Evolutionary conservation across 73 alveolate species (phyloP).

Genomic region (Paramecium caudatum): DNA sequence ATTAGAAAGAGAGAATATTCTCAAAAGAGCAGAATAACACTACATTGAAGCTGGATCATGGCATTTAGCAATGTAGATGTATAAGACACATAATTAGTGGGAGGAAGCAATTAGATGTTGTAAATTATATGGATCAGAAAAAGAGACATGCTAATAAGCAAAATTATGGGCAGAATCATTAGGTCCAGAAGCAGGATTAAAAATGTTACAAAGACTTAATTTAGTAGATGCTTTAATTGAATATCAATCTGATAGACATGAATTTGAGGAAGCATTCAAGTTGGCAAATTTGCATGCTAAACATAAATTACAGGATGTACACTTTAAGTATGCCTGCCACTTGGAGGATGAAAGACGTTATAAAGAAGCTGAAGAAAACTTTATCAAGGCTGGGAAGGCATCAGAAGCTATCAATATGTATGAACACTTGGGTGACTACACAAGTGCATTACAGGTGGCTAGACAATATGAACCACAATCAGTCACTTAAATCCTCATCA

Average conservation of each 20-base stretch:
- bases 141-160: conserved; percentile 97
- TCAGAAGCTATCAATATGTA: conserved; percentile 99
- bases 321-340: conserved; percentile 96
- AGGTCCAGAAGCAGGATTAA: conserved; percentile 97
- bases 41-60: conserved; percentile 98
- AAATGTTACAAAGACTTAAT: conserved; percentile 94
- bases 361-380: conserved; percentile 99
- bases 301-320: conserved; percentile 98
- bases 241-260: conserved; percentile 94
- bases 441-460: conserved; percentile 99
- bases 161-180: conserved; percentile 97
- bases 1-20: conserved; percentile 96
- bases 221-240: conserved; percentile 99
- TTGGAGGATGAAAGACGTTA: conserved; percentile 97
- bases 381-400: conserved; percentile 99
- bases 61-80: conserved; percentile 98
- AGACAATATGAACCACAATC: conserved; percentile 95
- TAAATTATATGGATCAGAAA: conserved; percentile 96
- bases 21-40: conserved; percentile 99
- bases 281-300: conserved; percentile 96
- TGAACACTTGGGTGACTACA: conserved; percentile 98
- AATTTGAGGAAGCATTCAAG: conserved; percentile 97
- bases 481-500: conserved; percentile 87
- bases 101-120: conserved; percentile 99
- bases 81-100: conserved; percentile 96